Evolutionary conservation across 208 protist genomes (phyloP), one percentile per base, ranked within the genome.

Genomic region (Trypanosoma boissoni): DNA sequence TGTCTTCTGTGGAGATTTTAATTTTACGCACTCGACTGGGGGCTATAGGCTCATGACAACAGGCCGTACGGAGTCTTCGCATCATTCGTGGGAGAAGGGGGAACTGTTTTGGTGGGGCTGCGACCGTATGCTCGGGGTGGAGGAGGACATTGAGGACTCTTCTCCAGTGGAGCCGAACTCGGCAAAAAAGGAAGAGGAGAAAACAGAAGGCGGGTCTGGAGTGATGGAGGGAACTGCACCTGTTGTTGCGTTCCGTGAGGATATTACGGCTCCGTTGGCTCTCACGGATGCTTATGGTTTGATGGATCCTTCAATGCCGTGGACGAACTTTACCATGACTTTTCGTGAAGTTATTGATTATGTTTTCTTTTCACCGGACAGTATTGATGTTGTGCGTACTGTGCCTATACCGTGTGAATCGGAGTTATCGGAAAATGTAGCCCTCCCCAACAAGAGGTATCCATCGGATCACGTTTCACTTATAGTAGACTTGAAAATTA

Each of bases 321-420:
- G 87, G 86, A 95, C 91, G 9, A 97, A 97, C 74, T 94, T 85
- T 70, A 83, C 86, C 20, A 76, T 89, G 58, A 85, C 79, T 26
- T 97, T 97, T 48, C 74, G 80, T 14, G 88, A 91, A 58, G 83
- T 91, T 26, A 86, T 97, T 55, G 91, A 97, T 68, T 94, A 97
- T 72, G 76, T 97, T 52, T 85, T 95, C 65, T 84, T 90, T 44
- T 74, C 74, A 12, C 50, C 61, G 5, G 65, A 76, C 29, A 71
- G 50, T 12, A n/a, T 92, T 2, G 76, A 86, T 31, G 80, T 90
- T n/a, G 20, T 83, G 29, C 68, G 74, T 16, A 86, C 83, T 12
- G 55, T 95, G 21, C 86, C 86, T 14, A 91, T 92, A 51, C 91
- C 91, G 1, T 66, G 76, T 1, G 82, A 88, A 52, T 51, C 55